Evolutionary conservation across 306 rosid species (phyloP).

Genomic region (Castanea sativa): DNA sequence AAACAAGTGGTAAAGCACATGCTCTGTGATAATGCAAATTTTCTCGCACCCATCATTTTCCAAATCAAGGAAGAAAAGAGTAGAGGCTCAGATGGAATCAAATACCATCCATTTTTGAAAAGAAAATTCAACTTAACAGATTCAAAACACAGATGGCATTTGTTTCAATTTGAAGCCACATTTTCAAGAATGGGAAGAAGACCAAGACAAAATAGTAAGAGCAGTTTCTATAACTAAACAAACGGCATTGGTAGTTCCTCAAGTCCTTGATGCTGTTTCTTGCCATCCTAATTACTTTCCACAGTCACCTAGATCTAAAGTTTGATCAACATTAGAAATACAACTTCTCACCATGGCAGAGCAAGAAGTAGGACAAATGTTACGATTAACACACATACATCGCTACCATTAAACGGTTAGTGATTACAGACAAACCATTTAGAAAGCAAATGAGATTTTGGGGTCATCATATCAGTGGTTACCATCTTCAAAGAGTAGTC

Average conservation of each 20-base stretch:
- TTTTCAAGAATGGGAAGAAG: constrained; percentile 25
- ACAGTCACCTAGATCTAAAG: constrained; percentile 88
- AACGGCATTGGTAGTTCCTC: constrained; percentile 45
- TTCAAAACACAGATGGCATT: constrained; percentile 15
- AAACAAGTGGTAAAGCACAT: no score
- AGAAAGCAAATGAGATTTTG: constrained; percentile 64
- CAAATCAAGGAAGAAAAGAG: background rate
- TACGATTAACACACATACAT: constrained; percentile 84
- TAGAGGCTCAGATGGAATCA: background rate
- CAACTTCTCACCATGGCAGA: constrained; percentile 67
- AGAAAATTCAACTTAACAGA: background rate
- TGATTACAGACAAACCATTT: constrained; percentile 89
- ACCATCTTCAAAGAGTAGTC: constrained; percentile 76
- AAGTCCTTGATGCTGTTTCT: constrained; percentile 50
- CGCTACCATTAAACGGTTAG: constrained; percentile 99
- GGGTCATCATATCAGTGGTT: constrained; percentile 95
- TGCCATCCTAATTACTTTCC: constrained; percentile 94
- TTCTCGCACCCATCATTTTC: background rate
- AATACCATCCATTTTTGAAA: constrained; percentile 1
- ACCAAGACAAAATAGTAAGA: constrained; percentile 24
- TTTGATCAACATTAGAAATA: constrained; percentile 88
- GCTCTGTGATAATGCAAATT: background rate
- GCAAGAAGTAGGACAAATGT: constrained; percentile 75
- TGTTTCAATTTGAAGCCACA: constrained; percentile 29
- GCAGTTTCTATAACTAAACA: constrained; percentile 68